Evolutionary conservation across 2,329 filamentous ascomycete species (phyloP), one percentile per base, ranked within the genome.

Genomic region (Cryphonectria radicalis): DNA sequence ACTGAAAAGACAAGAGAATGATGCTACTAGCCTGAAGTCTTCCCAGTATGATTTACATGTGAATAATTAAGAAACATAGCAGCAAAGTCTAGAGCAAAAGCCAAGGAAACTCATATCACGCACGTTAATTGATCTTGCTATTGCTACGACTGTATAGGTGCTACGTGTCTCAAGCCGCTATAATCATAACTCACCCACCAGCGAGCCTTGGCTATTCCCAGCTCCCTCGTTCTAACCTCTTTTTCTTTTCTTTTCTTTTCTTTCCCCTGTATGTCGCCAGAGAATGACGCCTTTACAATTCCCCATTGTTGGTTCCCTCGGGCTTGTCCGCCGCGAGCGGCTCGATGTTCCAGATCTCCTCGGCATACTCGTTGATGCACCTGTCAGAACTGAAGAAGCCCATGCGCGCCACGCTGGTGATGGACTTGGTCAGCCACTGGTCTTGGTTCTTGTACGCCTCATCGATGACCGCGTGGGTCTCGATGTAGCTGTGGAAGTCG

Each of bases 301-400:
- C 73, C 17, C 67, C 71, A n/a, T 71, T 68, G 28, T 50, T 17
- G 6, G 74, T 43, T 14, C 74, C 75, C 8, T 32, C 60, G 25
- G 35, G 66, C 40, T 82, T 78, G 60, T 84, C 82, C 42, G 84
- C 84, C 46, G 82, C 82, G 69, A 96, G 81, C 40, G 95, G 95
- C 85, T 98, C 95, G 55, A 97, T 86, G 79, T 98, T 98, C 96
- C 96, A 99, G 80, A 99, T 73, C 25, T 88, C 91, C 81, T 99
- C 95, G 0, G 96, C 96, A 83, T 99, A 99, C 86, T 98, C 95
- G 77, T 95, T 93, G 81, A 98, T 98, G 83, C 95, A 97, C 55
- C 95, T 89, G 81, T 98, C 95, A 74, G 92, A 95, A 76, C 91
- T 95, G 85, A 98, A 98, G 89, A 98, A 98, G 53, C 95, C 96